Conservation (phyloP, 495 filamentous ascomycete genomes). For the Neurospora sp. region DNA sequence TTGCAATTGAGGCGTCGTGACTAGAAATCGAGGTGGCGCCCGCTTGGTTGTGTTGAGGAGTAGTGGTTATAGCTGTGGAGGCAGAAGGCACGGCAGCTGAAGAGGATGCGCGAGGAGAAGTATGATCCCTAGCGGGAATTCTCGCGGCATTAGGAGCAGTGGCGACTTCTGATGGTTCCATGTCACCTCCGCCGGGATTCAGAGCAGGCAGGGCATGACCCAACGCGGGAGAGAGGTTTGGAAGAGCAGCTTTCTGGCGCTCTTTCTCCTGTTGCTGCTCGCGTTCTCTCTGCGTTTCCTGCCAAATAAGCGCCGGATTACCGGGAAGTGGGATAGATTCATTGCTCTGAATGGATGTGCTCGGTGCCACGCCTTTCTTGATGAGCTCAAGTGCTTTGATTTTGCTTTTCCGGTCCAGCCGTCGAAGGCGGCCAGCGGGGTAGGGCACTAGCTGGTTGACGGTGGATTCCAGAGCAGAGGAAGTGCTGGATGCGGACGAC, state of each 20-base stretch:
- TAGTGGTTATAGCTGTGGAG: too few species aligned
- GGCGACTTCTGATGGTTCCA: neutral
- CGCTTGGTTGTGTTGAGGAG: too few species aligned
- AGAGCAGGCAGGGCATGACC: neutral
- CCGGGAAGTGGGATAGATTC: neutral
- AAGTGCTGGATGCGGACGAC: neutral
- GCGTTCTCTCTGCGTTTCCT: neutral
- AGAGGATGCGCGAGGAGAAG: too few species aligned
- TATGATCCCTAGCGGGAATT: too few species aligned
- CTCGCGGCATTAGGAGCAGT: neutral
- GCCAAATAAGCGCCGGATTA: neutral
- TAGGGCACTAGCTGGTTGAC: neutral
- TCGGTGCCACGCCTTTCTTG: rapidly evolving
- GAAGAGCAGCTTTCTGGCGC: neutral
- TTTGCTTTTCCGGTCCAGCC: neutral
- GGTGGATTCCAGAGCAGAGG: neutral
- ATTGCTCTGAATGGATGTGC: neutral
- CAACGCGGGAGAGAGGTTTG: neutral
- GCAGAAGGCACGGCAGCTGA: too few species aligned
- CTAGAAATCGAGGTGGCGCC: too few species aligned
- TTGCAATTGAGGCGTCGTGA: rapidly evolving
- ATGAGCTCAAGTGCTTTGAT: neutral
- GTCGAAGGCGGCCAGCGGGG: neutral
- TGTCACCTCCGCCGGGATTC: neutral
- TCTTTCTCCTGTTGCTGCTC: neutral